These are phyloP conservation scores for Populus nigra DNA, from an alignment of 345 rosid species.

Conservation along the genomic window DNA sequence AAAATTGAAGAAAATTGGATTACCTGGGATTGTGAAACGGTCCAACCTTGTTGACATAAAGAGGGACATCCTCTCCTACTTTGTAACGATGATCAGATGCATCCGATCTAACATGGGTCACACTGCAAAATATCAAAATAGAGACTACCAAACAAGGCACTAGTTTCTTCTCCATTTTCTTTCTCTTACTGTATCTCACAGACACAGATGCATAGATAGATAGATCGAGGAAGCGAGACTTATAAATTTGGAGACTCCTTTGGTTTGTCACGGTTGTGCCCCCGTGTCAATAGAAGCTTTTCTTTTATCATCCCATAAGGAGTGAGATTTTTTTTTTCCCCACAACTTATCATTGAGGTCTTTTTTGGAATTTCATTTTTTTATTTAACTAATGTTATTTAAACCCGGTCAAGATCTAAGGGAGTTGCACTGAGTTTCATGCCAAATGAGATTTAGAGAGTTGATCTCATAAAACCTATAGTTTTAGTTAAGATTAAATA, in stretches of 20 bases:
- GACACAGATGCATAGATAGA: background rate
- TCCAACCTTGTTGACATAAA: slow-evolving; percentile 40
- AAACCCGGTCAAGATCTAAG: too few relatives aligned
- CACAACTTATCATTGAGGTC: too few relatives aligned
- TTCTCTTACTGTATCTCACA: background rate
- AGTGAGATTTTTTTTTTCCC: background rate
- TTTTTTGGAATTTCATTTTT: too few relatives aligned
- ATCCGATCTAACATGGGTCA: slow-evolving; percentile 25
- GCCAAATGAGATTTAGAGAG: too few relatives aligned
- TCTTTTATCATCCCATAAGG: background rate
- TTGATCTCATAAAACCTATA: too few relatives aligned
- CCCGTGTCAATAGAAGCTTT: background rate
- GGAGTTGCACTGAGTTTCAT: too few relatives aligned
- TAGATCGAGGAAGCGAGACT: background rate
- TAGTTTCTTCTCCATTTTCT: background rate
- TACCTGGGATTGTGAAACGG: slow-evolving; percentile 45
- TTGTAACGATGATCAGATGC: slow-evolving; percentile 38
- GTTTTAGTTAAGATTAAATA: too few relatives aligned
- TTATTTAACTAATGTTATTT: too few relatives aligned
- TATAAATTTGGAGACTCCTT: background rate
- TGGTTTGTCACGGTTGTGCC: background rate
- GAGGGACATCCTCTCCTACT: slow-evolving; percentile 32
- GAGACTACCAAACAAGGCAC: background rate
- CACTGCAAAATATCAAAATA: background rate
- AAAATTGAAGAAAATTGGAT: slow-evolving; percentile 8